Percentiles rank a stretch among this genome's conserved stretches.
Evolutionary conservation across 345 rosid genomes (phyloP).

Genomic region (Arabidopsis arenosa): DNA sequence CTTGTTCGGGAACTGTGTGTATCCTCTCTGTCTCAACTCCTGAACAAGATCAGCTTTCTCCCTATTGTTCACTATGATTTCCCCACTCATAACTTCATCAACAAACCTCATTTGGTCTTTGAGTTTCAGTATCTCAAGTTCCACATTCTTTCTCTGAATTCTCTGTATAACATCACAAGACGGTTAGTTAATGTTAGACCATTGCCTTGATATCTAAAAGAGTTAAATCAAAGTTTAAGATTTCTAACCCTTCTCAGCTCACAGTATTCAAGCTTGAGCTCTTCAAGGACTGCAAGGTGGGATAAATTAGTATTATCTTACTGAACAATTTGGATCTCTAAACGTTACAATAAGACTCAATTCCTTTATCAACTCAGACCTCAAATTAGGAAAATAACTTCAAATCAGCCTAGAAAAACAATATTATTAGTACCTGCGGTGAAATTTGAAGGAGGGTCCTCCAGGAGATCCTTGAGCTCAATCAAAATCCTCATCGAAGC

Average conservation of each 20-base stretch:
- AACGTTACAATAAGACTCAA: too few species aligned
- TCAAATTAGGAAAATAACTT: not conserved
- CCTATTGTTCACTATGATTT: slow-evolving; percentile 80
- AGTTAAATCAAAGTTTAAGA: not conserved
- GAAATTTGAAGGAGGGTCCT: not conserved
- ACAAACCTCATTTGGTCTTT: slow-evolving; percentile 85
- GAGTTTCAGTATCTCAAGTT: slow-evolving; percentile 64
- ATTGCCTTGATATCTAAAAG: not conserved
- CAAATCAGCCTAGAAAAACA: not conserved
- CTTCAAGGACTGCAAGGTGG: slow-evolving; percentile 52
- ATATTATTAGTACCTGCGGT: not conserved
- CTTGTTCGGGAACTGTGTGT: slow-evolving; percentile 82
- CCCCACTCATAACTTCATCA: slow-evolving; percentile 78
- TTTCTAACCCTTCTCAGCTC: slow-evolving; percentile 67
- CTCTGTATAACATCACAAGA: slow-evolving; percentile 53
- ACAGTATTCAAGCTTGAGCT: slow-evolving; percentile 68
- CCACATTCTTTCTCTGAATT: slow-evolving; percentile 59
- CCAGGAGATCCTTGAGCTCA: not conserved
- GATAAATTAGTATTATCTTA: slow-evolving; percentile 2
- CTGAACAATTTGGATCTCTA: too few species aligned
- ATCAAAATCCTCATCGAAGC: not conserved
- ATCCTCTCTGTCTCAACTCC: slow-evolving; percentile 78
- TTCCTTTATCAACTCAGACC: not conserved
- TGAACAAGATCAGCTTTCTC: slow-evolving; percentile 72
- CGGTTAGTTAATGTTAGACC: not conserved